Conservation (phyloP, 1,284 basidiomycete species). For the Stygiomarasmius scandens region DNA sequence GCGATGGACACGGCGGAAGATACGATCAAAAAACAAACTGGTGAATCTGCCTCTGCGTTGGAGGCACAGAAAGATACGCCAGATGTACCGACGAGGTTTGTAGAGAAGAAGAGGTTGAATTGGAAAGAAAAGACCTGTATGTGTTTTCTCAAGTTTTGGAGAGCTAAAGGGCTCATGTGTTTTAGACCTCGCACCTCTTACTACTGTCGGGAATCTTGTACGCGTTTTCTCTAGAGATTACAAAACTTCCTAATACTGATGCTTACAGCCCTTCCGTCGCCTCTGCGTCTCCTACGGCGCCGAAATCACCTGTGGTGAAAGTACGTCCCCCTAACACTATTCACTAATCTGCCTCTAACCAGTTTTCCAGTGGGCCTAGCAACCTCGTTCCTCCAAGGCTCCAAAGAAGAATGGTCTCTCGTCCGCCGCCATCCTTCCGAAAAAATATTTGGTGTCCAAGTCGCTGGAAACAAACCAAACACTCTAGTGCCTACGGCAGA, state of each 20-base stretch:
- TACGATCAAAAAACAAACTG: background rate
- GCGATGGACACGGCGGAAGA: constrained; percentile 1
- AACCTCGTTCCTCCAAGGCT: constrained; percentile 79
- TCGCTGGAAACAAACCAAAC: constrained; percentile 79
- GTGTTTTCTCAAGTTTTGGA: constrained; percentile 26
- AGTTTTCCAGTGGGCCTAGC: constrained; percentile 72
- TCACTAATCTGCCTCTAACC: constrained; percentile 5
- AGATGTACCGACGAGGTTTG: constrained; percentile 71
- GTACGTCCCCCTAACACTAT: constrained; percentile 49
- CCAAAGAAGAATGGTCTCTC: constrained; percentile 90
- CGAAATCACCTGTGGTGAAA: constrained; percentile 96
- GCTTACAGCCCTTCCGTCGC: constrained; percentile 91
- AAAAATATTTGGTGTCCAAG: constrained; percentile 88
- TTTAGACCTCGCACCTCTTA: constrained; percentile 88
- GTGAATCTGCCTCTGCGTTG: constrained; percentile 8
- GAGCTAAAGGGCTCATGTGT: constrained; percentile 8
- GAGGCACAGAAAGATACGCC: constrained; percentile 52
- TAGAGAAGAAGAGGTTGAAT: constrained; percentile 86
- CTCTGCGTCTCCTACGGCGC: constrained; percentile 87
- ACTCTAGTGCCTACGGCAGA: constrained; percentile 86
- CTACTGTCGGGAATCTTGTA: constrained; percentile 94
- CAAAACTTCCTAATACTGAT: background rate
- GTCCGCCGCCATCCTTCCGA: constrained; percentile 88
- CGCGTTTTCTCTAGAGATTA: constrained; percentile 26
- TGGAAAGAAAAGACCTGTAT: constrained; percentile 89